phyloP scores from a whole-genome alignment of 2,329 filamentous ascomycete genomes.

The Colletotrichum gigasporum region DNA sequence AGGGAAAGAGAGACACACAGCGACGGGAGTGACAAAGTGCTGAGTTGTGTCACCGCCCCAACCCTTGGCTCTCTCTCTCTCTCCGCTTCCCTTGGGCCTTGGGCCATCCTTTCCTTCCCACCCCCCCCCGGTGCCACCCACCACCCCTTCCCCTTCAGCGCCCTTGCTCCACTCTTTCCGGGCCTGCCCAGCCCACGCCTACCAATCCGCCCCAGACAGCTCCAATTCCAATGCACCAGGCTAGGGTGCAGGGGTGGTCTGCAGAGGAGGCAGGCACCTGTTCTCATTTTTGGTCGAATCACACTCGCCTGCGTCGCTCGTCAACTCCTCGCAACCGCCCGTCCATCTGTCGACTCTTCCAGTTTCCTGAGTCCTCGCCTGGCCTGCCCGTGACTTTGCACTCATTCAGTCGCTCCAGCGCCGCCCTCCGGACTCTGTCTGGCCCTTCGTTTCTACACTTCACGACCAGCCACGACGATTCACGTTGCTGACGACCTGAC shows the following conservation, averaged over 20 bases:
- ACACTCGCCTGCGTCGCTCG: conserved; percentile 22
- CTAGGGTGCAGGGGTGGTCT: neutral
- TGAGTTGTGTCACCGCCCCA: conserved; percentile 15
- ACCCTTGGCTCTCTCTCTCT: neutral
- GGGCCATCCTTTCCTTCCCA: too few species aligned
- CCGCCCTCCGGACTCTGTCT: neutral
- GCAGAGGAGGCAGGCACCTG: neutral
- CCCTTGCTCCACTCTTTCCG: conserved; percentile 11
- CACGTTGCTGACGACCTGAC: neutral
- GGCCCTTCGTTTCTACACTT: neutral
- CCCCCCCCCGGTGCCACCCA: neutral
- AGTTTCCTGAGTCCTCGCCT: neutral
- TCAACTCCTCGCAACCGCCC: conserved; percentile 22
- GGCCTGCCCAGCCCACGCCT: conserved; percentile 6
- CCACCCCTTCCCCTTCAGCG: neutral
- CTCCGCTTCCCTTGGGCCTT: neutral
- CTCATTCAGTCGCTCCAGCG: neutral
- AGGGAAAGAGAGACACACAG: too few species aligned
- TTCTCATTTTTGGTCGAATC: conserved; percentile 20
- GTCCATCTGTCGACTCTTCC: conserved; percentile 2
- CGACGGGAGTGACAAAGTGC: too few species aligned
- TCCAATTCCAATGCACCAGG: neutral
- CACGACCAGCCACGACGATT: neutral
- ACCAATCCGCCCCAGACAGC: conserved; percentile 3
- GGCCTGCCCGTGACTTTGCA: neutral